Conservation (phyloP, 805 yeast species). For the Metschnikowia henanensis region DNA sequence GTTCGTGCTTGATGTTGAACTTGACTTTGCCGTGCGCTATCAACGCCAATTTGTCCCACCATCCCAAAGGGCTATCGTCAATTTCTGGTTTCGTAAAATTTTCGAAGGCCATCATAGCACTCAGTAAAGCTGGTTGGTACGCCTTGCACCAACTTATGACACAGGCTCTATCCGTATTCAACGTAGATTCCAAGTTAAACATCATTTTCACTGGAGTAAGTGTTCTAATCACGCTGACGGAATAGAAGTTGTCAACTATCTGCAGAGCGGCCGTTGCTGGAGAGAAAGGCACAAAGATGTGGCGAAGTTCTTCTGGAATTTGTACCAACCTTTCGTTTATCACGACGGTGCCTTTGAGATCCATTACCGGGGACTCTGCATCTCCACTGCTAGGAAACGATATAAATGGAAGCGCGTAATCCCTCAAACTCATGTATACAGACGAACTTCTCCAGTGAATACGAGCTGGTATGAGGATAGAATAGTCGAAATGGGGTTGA, state of each 20-base stretch:
- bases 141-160: slow-evolving; percentile 65
- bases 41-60: slow-evolving; percentile 56
- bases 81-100: slow-evolving; percentile 46
- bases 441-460: slow-evolving; percentile 32
- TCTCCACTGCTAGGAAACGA: slow-evolving; percentile 43
- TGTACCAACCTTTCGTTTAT: slow-evolving; percentile 56
- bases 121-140: slow-evolving; percentile 57
- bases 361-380: slow-evolving; percentile 26
- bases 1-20: slow-evolving; percentile 49
- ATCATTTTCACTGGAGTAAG: slow-evolving; percentile 60
- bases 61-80: slow-evolving; percentile 46
- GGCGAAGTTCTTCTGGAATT: slow-evolving; percentile 44
- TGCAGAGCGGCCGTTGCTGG: slow-evolving; percentile 37
- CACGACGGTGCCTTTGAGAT: slow-evolving; percentile 46
- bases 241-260: slow-evolving; percentile 49
- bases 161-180: slow-evolving; percentile 48
- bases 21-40: slow-evolving; percentile 52
- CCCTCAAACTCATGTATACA: slow-evolving; percentile 20
- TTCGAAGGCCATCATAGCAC: slow-evolving; percentile 44
- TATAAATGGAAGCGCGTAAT: slow-evolving; percentile 48
- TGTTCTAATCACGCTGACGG: slow-evolving; percentile 58
- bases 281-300: slow-evolving; percentile 57
- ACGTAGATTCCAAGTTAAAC: slow-evolving; percentile 47
- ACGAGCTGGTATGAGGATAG: slow-evolving; percentile 53
- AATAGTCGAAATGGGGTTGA: slow-evolving; percentile 55